Base-by-base conservation (phyloP, 176 grass and related monocot genomes). In the Urochloa ruziziensis region DNA sequence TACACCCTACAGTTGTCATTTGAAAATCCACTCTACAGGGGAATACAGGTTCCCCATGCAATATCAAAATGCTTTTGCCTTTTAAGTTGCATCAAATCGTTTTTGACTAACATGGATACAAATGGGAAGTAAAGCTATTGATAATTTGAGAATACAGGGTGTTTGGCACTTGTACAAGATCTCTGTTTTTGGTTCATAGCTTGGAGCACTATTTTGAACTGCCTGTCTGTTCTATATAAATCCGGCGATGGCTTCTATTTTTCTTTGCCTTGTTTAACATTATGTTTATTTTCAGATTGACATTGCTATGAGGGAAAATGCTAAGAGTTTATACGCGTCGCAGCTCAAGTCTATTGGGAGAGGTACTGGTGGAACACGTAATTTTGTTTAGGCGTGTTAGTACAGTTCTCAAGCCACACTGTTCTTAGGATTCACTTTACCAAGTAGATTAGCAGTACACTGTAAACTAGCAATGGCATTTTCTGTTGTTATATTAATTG, bases 231-330 rank as follows among this genome's bases (percentile, higher is more conserved):
- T 43, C 49, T n/a, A 17, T 51, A 49, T 72, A 79, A 71, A 60
- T 83, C 81, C 47, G 27, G 35, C 39, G 43, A 85, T 39, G 51
- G 32, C 51, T 79, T 80, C 10, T 39, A 21, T 34, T 80, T 60
- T 5, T 49, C 10, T 58, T 23, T 32, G 25, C 69, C 25, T 73
- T 64, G 24, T 60, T 83, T 86, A 66, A 82, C 14, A 44, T 74
- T 71, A 77, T 67, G 43, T 21, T 68, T 79, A 21, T 74, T 80
- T 36, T 21, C 65, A 99, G 96, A 82, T 99, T 19, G 94, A 96
- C 74, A 99, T 99, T 90, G 93, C 96, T 83, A 92, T 99, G 79
- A 80, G 96, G 69, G 96, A 99, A 56, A 99, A 99, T 94, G 93
- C 93, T 67, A 93, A 96, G 79, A 94, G 36, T 82, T 92, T 99